Evolutionary conservation across 2,329 filamentous ascomycete genomes (phyloP), one percentile per base, ranked within the genome.

Genomic region (Neonectria sp.): DNA sequence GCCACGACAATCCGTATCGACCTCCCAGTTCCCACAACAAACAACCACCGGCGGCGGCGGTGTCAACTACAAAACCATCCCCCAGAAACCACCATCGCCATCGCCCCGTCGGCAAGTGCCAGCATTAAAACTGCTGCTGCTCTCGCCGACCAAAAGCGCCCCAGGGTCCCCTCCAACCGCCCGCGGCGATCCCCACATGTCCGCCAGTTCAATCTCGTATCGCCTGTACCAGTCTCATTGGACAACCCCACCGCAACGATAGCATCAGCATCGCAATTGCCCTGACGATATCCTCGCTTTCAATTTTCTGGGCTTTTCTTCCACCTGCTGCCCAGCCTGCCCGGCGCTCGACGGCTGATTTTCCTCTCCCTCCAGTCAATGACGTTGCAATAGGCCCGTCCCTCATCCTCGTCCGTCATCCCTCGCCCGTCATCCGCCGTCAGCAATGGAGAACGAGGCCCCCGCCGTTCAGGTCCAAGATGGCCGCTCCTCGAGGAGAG

Each of bases 391-490:
- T 73, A 68, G 68, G 63, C 52, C 67, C 69, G 62, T 29, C 31
- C 31, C 31, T 6, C 2, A 33, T 33, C 60, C 65, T 62, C 68
- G 63, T 65, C 57, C 40, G 25, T 60, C 35, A 29, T 56, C 53
- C 37, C 53, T 66, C 37, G 40, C 55, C 55, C 40, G 46, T 68
- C 59, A 55, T 62, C 63, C 55, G 52, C 71, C 63, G 64, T 63
- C 64, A 65, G 71, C 69, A 67, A 86, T 86, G 82, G 85, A 86
- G 75, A 85, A 84, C 79, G 82, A 85, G 65, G 77, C 79, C 63
- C 77, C 80, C 57, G 76, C 76, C 65, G 71, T 79, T 69, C 76
- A 78, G 55, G 73, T 75, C 71, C 79, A 82, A 63, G 83, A 84
- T 68, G 80, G 78, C 65, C 79, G 81, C 64, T 77, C 78, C 67